phyloP scores from a whole-genome alignment of 2,329 filamentous ascomycete species.

The Ophiosphaerella narmari region DNA sequence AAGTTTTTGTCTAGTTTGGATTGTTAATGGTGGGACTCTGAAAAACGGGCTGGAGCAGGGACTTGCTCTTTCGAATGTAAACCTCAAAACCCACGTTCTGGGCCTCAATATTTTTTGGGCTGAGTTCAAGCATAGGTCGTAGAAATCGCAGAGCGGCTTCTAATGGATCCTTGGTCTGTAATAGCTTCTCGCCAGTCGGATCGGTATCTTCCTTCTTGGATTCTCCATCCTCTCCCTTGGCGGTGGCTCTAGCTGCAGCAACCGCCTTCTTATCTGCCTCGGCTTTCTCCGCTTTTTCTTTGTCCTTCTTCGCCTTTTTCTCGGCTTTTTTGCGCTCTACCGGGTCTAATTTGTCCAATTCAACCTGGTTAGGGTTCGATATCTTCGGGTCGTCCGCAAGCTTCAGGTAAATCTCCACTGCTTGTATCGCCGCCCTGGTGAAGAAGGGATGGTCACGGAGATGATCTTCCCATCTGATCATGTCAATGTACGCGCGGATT shows the following conservation, averaged over 20 bases:
- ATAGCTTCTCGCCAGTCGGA: slow-evolving; percentile 78
- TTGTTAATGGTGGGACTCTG: slow-evolving; percentile 1
- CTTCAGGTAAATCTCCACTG: slow-evolving; percentile 77
- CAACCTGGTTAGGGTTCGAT: slow-evolving; percentile 65
- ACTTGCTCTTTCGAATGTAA: slow-evolving; percentile 79
- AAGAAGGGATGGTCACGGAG: slow-evolving; percentile 93
- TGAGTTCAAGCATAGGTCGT: slow-evolving; percentile 78
- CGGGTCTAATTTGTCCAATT: slow-evolving; percentile 56
- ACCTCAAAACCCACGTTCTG: slow-evolving; percentile 91
- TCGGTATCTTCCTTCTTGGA: slow-evolving; percentile 89
- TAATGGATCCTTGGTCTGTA: slow-evolving; percentile 80
- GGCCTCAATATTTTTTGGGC: slow-evolving; percentile 76
- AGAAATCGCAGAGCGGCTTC: slow-evolving; percentile 88
- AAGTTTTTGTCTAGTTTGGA: slow-evolving; percentile 74
- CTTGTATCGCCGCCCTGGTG: slow-evolving; percentile 78
- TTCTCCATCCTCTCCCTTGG: slow-evolving; percentile 64
- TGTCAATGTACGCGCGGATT: slow-evolving; percentile 91
- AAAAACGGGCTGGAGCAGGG: not conserved
- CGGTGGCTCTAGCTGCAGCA: slow-evolving; percentile 63
- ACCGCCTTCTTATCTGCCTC: slow-evolving; percentile 80
- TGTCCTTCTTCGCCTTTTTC: slow-evolving; percentile 88
- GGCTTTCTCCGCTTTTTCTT: slow-evolving; percentile 71
- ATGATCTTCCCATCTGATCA: slow-evolving; percentile 94
- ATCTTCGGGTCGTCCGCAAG: slow-evolving; percentile 76
- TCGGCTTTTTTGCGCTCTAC: slow-evolving; percentile 82